A percentile compares a stretch with the other conserved stretches of the same genome.
Conservation (phyloP, 192 early-diverging fungal species). For the Radiomyces spectabilis region DNA sequence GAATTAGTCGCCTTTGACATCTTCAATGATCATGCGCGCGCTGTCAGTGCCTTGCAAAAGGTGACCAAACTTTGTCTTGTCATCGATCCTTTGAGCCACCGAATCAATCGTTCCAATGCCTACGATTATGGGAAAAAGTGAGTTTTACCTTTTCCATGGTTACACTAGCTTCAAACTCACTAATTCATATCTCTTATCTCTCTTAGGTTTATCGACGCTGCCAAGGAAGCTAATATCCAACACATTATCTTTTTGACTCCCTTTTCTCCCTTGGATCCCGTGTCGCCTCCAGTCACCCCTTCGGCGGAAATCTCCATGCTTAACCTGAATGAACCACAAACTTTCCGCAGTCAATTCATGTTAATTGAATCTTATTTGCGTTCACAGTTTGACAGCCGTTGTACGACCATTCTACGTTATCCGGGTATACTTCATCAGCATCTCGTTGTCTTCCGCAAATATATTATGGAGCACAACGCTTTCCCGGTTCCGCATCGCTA, state of each 20-base stretch:
- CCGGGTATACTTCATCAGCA: slow-evolving; percentile 29
- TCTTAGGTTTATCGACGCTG: slow-evolving; percentile 25
- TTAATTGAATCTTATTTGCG: slow-evolving; percentile 22
- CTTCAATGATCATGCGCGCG: slow-evolving; percentile 7
- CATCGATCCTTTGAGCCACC: slow-evolving; percentile 28
- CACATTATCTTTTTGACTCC: slow-evolving; percentile 27
- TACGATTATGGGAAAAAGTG: slow-evolving; percentile 22
- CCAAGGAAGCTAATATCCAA: slow-evolving; percentile 24
- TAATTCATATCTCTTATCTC: slow-evolving; percentile 4
- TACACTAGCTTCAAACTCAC: neutral
- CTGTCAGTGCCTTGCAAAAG: slow-evolving; percentile 16
- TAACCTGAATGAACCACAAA: too few species aligned
- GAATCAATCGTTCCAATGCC: slow-evolving; percentile 18
- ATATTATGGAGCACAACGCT: slow-evolving; percentile 22
- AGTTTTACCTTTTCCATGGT: slow-evolving; percentile 1
- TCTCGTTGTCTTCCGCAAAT: slow-evolving; percentile 23
- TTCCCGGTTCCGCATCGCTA: slow-evolving; percentile 19
- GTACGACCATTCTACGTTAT: slow-evolving; percentile 23
- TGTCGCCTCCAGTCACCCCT: neutral
- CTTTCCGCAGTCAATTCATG: slow-evolving; percentile 20
- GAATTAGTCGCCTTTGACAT: slow-evolving; percentile 20
- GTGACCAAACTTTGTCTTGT: slow-evolving; percentile 25
- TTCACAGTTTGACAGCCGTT: slow-evolving; percentile 8
- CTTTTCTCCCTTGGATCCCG: slow-evolving; percentile 19
- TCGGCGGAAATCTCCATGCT: neutral